Conservation (phyloP, 345 rosid species). For the Nasturtium officinale region DNA sequence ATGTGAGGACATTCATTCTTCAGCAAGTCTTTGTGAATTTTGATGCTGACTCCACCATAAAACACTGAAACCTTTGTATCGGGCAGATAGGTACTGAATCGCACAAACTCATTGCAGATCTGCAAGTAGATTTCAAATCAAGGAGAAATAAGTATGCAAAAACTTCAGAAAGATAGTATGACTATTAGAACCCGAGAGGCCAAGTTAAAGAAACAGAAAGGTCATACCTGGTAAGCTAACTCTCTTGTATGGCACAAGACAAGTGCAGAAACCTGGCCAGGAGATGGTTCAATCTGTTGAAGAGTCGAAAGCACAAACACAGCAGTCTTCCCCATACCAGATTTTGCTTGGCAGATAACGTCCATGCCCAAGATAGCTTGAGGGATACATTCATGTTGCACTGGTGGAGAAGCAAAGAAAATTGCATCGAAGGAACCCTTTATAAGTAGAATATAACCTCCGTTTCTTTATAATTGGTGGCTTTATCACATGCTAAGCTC, state of each 20-base stretch:
- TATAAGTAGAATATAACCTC: constrained; percentile 75
- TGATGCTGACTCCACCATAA: constrained; percentile 93
- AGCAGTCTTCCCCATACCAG: constrained; percentile 99
- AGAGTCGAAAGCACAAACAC: constrained; percentile 88
- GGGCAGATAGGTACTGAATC: constrained; percentile 93
- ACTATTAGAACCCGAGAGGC: neutral
- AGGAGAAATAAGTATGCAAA: neutral
- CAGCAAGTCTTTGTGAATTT: constrained; percentile 82
- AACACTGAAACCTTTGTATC: constrained; percentile 93
- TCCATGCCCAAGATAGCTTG: constrained; percentile 99
- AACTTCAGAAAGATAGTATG: neutral
- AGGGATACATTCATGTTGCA: constrained; percentile 99
- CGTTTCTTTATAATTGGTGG: constrained; percentile 66
- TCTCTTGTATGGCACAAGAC: constrained; percentile 92
- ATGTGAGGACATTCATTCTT: constrained; percentile 99
- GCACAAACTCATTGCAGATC: constrained; percentile 96
- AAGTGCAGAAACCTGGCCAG: constrained; percentile 95
- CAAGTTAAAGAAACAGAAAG: neutral
- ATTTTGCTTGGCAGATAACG: constrained; percentile 98
- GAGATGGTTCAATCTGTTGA: constrained; percentile 88
- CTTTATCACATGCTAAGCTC: constrained; percentile 62
- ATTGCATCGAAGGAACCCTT: constrained; percentile 70
- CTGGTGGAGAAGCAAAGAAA: constrained; percentile 88
- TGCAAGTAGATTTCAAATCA: constrained; percentile 32
- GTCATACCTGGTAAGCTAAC: constrained; percentile 90